Base-by-base conservation (phyloP, 306 rosid genomes). In the Dryas drummondii region DNA sequence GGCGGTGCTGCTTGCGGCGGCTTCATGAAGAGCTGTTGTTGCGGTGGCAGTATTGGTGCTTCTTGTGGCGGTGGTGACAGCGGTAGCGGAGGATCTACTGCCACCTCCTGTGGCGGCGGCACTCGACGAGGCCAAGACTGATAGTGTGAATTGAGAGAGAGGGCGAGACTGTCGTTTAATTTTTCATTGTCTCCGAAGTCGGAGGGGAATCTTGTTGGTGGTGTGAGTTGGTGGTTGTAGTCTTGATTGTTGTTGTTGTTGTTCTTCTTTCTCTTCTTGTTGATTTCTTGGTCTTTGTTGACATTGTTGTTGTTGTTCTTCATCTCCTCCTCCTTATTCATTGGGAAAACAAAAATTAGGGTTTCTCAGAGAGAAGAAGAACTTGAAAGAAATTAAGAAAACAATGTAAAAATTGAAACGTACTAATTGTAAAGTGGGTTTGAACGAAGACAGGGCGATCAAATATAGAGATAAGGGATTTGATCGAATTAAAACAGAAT, bases 251-350 rank as follows among this genome's bases (percentile, higher is more conserved):
- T 48, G 52, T 40, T 58, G 49, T 27, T 58, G 44, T 19, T 48
- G 52, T 40, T 58, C 41, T 72, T 79, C 41, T 72, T 79, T 11
- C 71, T 61, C 51, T 59, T 80, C 3, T 27, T 44, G 44, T 48
- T 61, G 61, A 61, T 62, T 53, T 75, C 83, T 51, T 61, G 75
- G 13, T 74, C 62, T 32, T 32, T 32, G 37, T 32, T 32, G 37
- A 32, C 37, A 32, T 32, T 32, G 37, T 32, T 32, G 3, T 32
- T 32, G 13, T 17, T 17, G 41, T 55, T 71, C 41, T 40, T 11
- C 37, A 32, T 17, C 22, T 73, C 66, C 5, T 65, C 68, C 9
- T 50, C 16, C 14, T 41, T 58, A 10, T 4, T 14, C 73, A 76
- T 76, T 14, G 48, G 8, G 37, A 58, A 19, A 26, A 5, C 5